Evolutionary conservation across 1,139 yeast genomes (phyloP), one percentile per base, ranked within the genome.

Genomic region (Suhomyces wounanorum): DNA sequence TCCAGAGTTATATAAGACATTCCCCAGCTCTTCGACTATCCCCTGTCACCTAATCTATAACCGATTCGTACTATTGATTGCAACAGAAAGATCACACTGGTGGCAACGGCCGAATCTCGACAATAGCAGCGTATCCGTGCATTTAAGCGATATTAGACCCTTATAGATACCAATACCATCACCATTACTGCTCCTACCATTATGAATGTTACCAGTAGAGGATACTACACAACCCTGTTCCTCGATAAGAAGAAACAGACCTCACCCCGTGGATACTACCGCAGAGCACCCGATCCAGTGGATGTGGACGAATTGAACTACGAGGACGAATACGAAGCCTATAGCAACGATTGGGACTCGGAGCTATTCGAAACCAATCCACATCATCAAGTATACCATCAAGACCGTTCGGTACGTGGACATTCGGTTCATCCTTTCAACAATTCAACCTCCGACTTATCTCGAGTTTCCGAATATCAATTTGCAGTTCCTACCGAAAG

Each of bases 191-290:
- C 30, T n/a, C n/a, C n/a, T n/a, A n/a, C n/a, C 47, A 45, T 28
- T 30, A 63, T 63, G 67, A 63, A 63, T 50, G 68, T 63, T 43
- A 58, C 66, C 16, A 57, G 58, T 25, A 58, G 61, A 30, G 68
- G 64, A 16, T 63, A 64, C 58, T 64, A 53, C 47, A 56, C 67
- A 36, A 53, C 61, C 11, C 59, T 56, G 47, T 64, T 61, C 47
- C 54, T 63, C 35, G 61, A 61, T 23, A 53, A 53, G 43, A 53
- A 54, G 50, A 52, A 52, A 36, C 54, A 51, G 41, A 31, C 43
- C 31, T 49, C 59, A 17, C 59, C 60, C n/a, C 45, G 49, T 13
- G 47, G 50, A 13, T 45, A 50, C 46, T 31, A 45, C 41, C 48
- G 48, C n/a, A 23, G 46, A 3, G 37, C 42, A n/a, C 40, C 41